Evolutionary conservation across 2,329 filamentous ascomycete species (phyloP).

Genomic region (Botryosphaeria dothidea): DNA sequence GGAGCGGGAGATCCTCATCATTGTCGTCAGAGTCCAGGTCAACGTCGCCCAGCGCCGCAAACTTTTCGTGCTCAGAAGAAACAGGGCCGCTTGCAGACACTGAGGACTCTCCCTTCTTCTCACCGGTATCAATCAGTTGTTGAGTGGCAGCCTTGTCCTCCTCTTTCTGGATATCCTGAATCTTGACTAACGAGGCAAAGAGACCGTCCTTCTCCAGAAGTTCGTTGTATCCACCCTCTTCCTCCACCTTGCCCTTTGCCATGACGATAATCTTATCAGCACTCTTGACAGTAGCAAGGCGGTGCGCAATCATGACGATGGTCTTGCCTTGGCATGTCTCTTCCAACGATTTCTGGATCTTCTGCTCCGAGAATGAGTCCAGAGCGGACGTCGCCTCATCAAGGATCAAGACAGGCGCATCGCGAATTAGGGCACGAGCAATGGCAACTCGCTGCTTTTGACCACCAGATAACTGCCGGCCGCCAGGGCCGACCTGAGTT

Average conservation of each 20-base stretch:
- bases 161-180: slow-evolving; percentile 12
- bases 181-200: slow-evolving; percentile 36
- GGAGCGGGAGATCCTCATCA: slow-evolving; percentile 4
- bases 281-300: slow-evolving; percentile 39
- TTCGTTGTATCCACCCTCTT: slow-evolving; percentile 42
- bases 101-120: slow-evolving; percentile 1
- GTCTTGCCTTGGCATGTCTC: slow-evolving; percentile 44
- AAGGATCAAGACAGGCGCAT: slow-evolving; percentile 73
- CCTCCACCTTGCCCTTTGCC: slow-evolving; percentile 38
- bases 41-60: not conserved
- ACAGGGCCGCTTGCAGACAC: not conserved
- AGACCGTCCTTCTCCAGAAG: slow-evolving; percentile 39
- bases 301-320: slow-evolving; percentile 45
- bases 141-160: not conserved
- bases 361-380: slow-evolving; percentile 48
- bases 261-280: slow-evolving; percentile 45
- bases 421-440: slow-evolving; percentile 84
- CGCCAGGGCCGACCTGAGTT: slow-evolving; percentile 80
- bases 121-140: not conserved
- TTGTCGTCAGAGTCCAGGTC: not conserved
- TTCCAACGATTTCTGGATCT: slow-evolving; percentile 70
- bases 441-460: slow-evolving; percentile 96
- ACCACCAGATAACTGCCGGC: slow-evolving; percentile 79
- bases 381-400: slow-evolving; percentile 30
- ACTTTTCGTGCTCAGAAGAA: not conserved